Evolutionary conservation across 2,329 filamentous ascomycete genomes (phyloP).

Genomic region (Trichoderma arundinaceum): DNA sequence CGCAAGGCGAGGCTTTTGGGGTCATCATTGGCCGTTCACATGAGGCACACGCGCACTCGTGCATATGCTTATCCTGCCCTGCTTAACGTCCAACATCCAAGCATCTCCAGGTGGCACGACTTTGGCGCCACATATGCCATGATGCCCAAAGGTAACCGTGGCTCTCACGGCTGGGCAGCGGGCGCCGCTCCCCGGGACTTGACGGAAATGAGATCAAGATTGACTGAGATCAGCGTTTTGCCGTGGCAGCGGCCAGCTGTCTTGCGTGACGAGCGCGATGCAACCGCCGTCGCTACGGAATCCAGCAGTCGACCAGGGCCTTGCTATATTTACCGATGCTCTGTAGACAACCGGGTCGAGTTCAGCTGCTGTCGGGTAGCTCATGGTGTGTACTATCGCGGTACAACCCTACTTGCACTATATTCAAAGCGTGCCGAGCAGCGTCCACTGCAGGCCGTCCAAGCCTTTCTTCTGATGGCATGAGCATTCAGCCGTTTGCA

Average conservation of each 20-base stretch:
- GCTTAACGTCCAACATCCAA: neutral
- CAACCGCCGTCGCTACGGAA: constrained; percentile 18
- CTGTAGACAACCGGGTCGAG: no score
- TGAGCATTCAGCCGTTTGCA: constrained; percentile 1
- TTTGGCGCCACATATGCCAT: constrained; percentile 22
- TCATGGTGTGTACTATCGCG: neutral
- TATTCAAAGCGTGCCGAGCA: constrained; percentile 18
- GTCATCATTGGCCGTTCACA: constrained; percentile 22
- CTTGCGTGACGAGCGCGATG: constrained; percentile 17
- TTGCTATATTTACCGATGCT: neutral
- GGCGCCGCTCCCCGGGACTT: constrained; percentile 23
- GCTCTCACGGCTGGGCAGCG: constrained; percentile 18
- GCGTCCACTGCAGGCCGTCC: neutral
- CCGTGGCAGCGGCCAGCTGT: neutral
- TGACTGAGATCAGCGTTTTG: constrained; percentile 3
- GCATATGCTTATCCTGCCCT: constrained; percentile 13
- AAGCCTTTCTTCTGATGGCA: neutral
- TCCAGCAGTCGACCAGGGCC: constrained; percentile 1
- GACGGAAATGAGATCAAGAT: constrained; percentile 28
- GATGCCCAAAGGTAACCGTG: constrained; percentile 29
- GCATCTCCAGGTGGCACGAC: constrained; percentile 7
- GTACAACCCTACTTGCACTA: constrained; percentile 4
- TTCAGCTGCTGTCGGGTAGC: neutral
- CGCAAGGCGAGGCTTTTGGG: constrained; percentile 10
- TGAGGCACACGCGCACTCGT: constrained; percentile 13